These are phyloP conservation scores for Exophiala bonariae DNA, from an alignment of 2,329 filamentous ascomycete species.

Conservation along the genomic window DNA sequence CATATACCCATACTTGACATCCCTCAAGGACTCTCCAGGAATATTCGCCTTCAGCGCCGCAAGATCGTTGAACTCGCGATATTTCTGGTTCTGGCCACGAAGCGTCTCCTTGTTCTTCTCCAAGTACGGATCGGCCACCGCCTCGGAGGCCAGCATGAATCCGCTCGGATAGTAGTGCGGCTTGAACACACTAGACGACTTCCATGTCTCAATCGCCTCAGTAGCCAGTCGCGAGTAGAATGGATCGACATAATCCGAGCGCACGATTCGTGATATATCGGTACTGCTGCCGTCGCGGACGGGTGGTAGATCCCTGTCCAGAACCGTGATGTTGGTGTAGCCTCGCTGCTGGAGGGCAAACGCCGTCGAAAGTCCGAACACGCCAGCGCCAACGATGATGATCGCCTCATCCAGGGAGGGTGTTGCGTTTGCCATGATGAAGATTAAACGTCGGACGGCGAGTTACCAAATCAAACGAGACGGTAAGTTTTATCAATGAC, in stretches of 20 bases:
- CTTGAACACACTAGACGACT: conserved; percentile 35
- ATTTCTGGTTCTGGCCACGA: neutral
- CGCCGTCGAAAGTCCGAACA: conserved; percentile 67
- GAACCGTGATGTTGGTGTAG: conserved; percentile 54
- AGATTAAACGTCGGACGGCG: too few species aligned
- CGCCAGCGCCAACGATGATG: conserved; percentile 66
- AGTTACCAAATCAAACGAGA: too few species aligned
- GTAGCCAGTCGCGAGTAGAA: conserved; percentile 73
- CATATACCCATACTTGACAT: conserved; percentile 39
- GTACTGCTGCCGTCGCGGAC: conserved; percentile 59
- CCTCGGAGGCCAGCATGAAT: conserved; percentile 33
- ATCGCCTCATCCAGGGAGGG: conserved; percentile 32
- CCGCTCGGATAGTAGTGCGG: conserved; percentile 27
- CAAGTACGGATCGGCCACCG: conserved; percentile 28
- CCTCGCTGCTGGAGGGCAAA: conserved; percentile 66
- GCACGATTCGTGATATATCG: conserved; percentile 62
- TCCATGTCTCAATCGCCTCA: conserved; percentile 68
- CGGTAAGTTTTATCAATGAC: too few species aligned
- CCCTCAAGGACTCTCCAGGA: conserved; percentile 37
- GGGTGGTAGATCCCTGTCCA: conserved; percentile 59
- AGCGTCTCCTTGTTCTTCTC: conserved; percentile 1
- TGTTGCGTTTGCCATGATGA: too few species aligned
- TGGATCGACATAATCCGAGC: conserved; percentile 76
- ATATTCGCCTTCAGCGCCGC: conserved; percentile 36
- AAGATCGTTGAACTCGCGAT: conserved; percentile 13